These are phyloP conservation scores for Blastobotrys raffinosifermentans DNA, from an alignment of 1,139 yeast species.

Conservation along the genomic window DNA sequence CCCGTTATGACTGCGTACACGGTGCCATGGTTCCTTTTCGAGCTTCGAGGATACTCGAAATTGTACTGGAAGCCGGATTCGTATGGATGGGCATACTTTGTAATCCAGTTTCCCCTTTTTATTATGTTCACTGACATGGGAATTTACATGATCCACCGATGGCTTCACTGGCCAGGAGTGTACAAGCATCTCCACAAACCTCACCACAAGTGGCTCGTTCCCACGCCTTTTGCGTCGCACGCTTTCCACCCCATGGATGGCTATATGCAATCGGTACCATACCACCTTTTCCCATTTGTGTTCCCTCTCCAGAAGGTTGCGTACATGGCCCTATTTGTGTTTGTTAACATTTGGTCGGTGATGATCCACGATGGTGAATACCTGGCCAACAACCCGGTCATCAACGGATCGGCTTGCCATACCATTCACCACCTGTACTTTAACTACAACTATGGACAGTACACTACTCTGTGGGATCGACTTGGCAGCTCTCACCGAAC, in stretches of 20 bases:
- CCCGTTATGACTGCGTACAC: conserved; percentile 86
- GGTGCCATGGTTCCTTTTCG: conserved; percentile 81
- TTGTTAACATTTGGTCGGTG: conserved; percentile 96
- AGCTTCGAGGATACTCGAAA: conserved; percentile 74
- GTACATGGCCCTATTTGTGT: conserved; percentile 72
- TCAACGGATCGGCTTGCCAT: conserved; percentile 98
- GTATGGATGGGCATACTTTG: conserved; percentile 61
- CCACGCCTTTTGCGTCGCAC: conserved; percentile 97
- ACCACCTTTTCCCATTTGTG: conserved; percentile 82
- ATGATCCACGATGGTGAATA: conserved; percentile 98
- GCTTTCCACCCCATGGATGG: conserved; percentile 99
- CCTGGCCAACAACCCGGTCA: conserved; percentile 84
- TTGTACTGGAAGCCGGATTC: conserved; percentile 63
- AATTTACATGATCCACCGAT: conserved; percentile 84
- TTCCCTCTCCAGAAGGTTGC: conserved; percentile 89
- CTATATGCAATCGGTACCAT: conserved; percentile 84
- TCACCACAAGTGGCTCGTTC: conserved; percentile 99
- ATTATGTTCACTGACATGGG: conserved; percentile 90
- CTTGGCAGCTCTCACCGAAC: conserved; percentile 87
- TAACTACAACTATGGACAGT: conserved; percentile 97
- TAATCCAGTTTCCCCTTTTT: conserved; percentile 67
- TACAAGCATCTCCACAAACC: conserved; percentile 90
- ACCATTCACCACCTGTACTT: conserved; percentile 94
- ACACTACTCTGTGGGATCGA: conserved; percentile 97
- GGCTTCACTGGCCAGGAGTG: conserved; percentile 85